These are phyloP conservation scores for Cutaneotrichosporon sp. DNA, from an alignment of 1,284 basidiomycete species.

Conservation along the genomic window DNA sequence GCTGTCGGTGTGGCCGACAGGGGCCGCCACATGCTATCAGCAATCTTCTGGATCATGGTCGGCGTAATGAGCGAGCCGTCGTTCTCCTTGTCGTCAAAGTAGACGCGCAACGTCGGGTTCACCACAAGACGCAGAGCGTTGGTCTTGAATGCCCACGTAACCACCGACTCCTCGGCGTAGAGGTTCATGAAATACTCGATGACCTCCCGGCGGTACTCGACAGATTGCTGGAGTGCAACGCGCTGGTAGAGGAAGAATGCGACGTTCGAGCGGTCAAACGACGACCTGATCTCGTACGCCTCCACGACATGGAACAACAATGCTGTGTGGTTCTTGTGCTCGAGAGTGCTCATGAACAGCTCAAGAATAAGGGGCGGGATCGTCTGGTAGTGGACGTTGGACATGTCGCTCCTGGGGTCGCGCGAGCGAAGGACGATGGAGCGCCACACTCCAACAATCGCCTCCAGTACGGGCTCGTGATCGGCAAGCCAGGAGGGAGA, in stretches of 20 bases:
- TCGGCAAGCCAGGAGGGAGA: conserved; percentile 55
- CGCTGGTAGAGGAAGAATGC: conserved; percentile 84
- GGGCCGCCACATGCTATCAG: conserved; percentile 43
- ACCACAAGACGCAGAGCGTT: conserved; percentile 80
- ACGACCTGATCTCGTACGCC: conserved; percentile 72
- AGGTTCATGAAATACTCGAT: conserved; percentile 79
- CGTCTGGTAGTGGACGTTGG: conserved; percentile 55
- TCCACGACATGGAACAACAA: conserved; percentile 83
- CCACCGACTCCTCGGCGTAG: conserved; percentile 61
- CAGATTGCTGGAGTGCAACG: conserved; percentile 58
- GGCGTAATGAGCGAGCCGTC: conserved; percentile 38
- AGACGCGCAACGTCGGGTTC: conserved; percentile 79
- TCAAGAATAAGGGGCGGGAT: conserved; percentile 66
- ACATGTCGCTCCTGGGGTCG: conserved; percentile 38
- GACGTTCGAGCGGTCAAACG: conserved; percentile 75
- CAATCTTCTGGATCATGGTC: conserved; percentile 32
- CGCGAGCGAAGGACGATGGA: conserved; percentile 44
- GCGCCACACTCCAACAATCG: conserved; percentile 68
- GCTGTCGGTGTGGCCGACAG: conserved; percentile 26
- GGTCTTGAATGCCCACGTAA: conserved; percentile 74
- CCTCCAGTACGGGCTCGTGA: conserved; percentile 59
- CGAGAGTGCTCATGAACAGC: conserved; percentile 62
- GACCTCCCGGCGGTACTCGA: conserved; percentile 71
- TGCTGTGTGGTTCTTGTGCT: conserved; percentile 71
- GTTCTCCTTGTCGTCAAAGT: conserved; percentile 53